phyloP scores from a whole-genome alignment of 1,284 basidiomycete genomes.

The Xanthoconium separans region DNA sequence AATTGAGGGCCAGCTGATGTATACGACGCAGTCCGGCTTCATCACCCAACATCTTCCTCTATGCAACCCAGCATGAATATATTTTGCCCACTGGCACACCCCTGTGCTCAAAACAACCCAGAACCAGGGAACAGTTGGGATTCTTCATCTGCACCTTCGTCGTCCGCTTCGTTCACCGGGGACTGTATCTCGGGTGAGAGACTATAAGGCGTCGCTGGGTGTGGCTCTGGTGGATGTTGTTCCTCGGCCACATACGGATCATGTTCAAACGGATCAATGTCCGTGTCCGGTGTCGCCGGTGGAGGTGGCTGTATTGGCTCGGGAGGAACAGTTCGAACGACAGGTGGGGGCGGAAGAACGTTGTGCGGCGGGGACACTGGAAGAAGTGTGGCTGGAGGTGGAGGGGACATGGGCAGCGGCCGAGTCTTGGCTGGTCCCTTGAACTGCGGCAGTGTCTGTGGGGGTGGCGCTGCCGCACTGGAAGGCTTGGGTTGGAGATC shows the following conservation, averaged over 20 bases:
- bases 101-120: constrained; percentile 46
- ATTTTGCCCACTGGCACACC: neutral
- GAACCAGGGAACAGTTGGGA: constrained; percentile 56
- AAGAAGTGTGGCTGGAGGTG: constrained; percentile 13
- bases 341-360: constrained; percentile 7
- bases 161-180: constrained; percentile 32
- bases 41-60: constrained; percentile 12
- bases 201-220: constrained; percentile 28
- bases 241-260: constrained; percentile 30
- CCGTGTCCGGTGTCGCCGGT: constrained; percentile 25
- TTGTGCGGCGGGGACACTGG: constrained; percentile 9
- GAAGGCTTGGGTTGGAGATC: constrained; percentile 39
- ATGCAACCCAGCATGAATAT: neutral
- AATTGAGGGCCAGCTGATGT: constrained; percentile 2
- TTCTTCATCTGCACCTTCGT: constrained; percentile 38
- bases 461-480: neutral
- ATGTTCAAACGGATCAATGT: constrained; percentile 39
- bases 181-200: constrained; percentile 25
- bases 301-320: constrained; percentile 17
- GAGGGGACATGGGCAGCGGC: constrained; percentile 13
- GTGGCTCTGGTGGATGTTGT: constrained; percentile 8
- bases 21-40: constrained; percentile 11
- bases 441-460: constrained; percentile 11
- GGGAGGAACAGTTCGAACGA: constrained; percentile 11
- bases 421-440: constrained; percentile 4